phyloP scores from a whole-genome alignment of 2,329 filamentous ascomycete genomes.

The Neonectria coccinea region DNA sequence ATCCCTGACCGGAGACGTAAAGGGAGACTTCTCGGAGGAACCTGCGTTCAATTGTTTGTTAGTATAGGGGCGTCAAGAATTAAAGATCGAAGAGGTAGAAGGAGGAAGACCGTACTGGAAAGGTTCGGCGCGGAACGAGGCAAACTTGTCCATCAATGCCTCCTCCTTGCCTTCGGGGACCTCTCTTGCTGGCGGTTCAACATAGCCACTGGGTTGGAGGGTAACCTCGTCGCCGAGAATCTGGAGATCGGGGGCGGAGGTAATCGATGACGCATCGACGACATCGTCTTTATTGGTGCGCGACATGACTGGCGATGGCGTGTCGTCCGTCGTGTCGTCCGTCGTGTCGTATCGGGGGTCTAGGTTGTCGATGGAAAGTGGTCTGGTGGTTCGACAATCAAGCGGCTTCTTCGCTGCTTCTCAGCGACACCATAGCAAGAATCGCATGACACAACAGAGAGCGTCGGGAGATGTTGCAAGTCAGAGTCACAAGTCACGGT shows the following conservation, averaged over 20 bases:
- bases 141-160: conserved; percentile 83
- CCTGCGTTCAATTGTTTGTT: conserved; percentile 55
- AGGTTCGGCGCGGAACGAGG: conserved; percentile 81
- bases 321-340: background rate
- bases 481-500: conserved; percentile 19
- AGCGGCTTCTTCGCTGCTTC: conserved; percentile 27
- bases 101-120: conserved; percentile 60
- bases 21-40: conserved; percentile 95
- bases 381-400: conserved; percentile 34
- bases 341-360: conserved; percentile 11
- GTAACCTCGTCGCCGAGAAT: conserved; percentile 81
- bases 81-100: background rate
- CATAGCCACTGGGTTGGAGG: conserved; percentile 78
- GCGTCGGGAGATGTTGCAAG: conserved; percentile 23
- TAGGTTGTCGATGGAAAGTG: conserved; percentile 14
- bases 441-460: conserved; percentile 27
- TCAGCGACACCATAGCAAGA: conserved; percentile 39
- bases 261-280: conserved; percentile 46
- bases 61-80: conserved; percentile 6
- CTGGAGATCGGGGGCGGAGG: conserved; percentile 78
- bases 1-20: conserved; percentile 92
- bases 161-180: conserved; percentile 69
- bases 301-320: conserved; percentile 44
- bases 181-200: conserved; percentile 57
- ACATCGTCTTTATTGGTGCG: conserved; percentile 43